phyloP scores from a whole-genome alignment of 805 yeast genomes.

The Candida dajiaensis region DNA sequence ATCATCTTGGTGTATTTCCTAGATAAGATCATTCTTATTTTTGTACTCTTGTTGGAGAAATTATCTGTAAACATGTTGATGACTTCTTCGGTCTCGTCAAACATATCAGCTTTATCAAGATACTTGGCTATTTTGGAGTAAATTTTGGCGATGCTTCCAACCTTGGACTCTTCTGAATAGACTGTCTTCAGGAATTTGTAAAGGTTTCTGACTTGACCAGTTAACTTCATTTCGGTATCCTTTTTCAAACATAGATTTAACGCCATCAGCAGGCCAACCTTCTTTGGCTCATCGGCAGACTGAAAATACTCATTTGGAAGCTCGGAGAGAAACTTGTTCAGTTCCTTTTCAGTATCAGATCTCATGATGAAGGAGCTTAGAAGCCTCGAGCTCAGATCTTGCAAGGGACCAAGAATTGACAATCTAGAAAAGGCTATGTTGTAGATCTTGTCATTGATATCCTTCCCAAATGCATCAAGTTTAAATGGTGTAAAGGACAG shows the following conservation, averaged over 20 bases:
- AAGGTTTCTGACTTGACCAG: not conserved
- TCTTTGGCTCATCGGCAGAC: not conserved
- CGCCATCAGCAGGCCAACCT: conserved; percentile 13
- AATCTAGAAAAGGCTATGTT: conserved; percentile 29
- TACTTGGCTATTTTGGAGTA: conserved; percentile 16
- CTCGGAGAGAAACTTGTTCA: conserved; percentile 9
- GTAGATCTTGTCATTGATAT: conserved; percentile 30
- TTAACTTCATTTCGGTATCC: conserved; percentile 11
- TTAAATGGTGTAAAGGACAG: conserved; percentile 72
- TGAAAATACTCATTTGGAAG: conserved; percentile 13
- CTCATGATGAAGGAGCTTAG: conserved; percentile 27
- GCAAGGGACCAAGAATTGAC: conserved; percentile 37
- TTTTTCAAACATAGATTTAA: conserved; percentile 19
- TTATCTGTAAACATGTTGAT: conserved; percentile 41
- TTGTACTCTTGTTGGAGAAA: conserved; percentile 44
- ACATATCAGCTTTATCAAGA: conserved; percentile 11
- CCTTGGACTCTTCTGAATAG: conserved; percentile 1
- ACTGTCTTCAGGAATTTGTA: not conserved
- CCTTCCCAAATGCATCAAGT: conserved; percentile 34
- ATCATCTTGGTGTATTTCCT: conserved; percentile 53
- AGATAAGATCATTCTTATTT: conserved; percentile 59
- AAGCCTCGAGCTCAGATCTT: conserved; percentile 26
- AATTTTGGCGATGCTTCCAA: conserved; percentile 20
- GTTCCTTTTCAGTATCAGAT: conserved; percentile 15
- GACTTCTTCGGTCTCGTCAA: conserved; percentile 37